Evolutionary conservation across 2,329 filamentous ascomycete species (phyloP).

Genomic region (Xylaria sp.): DNA sequence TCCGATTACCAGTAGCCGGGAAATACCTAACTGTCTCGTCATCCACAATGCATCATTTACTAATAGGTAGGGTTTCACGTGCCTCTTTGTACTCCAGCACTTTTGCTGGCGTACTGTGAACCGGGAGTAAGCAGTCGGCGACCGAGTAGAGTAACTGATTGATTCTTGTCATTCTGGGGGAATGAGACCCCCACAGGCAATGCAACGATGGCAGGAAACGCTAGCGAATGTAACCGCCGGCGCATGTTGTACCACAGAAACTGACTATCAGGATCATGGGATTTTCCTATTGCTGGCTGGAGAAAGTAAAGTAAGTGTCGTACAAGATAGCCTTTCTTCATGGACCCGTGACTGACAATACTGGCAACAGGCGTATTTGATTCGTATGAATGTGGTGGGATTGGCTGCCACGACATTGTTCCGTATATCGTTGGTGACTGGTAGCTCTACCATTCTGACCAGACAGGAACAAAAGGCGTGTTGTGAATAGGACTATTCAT

Average conservation of each 20-base stretch:
- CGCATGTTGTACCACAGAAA: constrained; percentile 43
- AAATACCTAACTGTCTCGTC: constrained; percentile 22
- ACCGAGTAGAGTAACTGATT: constrained; percentile 24
- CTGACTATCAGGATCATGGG: constrained; percentile 38
- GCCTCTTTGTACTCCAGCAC: constrained; percentile 13
- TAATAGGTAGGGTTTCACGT: constrained; percentile 23
- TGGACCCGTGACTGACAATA: constrained; percentile 7
- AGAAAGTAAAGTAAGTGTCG: constrained; percentile 14
- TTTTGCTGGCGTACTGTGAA: constrained; percentile 11
- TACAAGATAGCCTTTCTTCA: constrained; percentile 17
- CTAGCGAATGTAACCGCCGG: constrained; percentile 46
- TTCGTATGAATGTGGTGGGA: constrained; percentile 18
- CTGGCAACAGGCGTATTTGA: constrained; percentile 12
- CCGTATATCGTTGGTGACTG: constrained; percentile 27
- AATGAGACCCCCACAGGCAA: constrained; percentile 36
- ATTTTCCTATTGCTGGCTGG: constrained; percentile 30
- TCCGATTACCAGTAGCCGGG: constrained; percentile 35
- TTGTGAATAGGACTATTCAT: constrained; percentile 9
- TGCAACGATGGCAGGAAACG: constrained; percentile 46
- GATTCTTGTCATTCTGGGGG: constrained; percentile 14
- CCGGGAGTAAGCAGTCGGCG: constrained; percentile 29
- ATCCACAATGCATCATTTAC: constrained; percentile 15
- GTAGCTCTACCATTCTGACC: constrained; percentile 10
- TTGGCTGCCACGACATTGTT: constrained; percentile 36
- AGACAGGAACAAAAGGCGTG: constrained; percentile 5